phyloP scores from a whole-genome alignment of 495 filamentous ascomycete genomes.

The Lasiosphaeria ovina region DNA sequence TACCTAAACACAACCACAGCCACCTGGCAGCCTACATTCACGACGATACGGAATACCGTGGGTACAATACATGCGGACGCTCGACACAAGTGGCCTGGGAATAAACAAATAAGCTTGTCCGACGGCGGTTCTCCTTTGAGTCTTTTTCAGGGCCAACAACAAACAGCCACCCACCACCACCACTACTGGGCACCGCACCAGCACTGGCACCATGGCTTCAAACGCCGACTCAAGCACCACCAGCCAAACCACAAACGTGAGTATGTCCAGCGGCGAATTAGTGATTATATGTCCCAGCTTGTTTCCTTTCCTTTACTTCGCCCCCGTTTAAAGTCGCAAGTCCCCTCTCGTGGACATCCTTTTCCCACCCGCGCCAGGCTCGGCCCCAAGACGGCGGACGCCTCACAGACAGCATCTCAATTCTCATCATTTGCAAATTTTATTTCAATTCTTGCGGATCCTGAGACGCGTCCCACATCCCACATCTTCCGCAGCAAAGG shows the following conservation, averaged over 20 bases:
- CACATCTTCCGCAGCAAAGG: too few species aligned
- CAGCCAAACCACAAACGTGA: slow-evolving; percentile 27
- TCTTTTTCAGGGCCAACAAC: background rate
- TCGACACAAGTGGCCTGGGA: too few species aligned
- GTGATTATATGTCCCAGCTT: too few species aligned
- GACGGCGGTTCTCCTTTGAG: background rate
- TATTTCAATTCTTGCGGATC: background rate
- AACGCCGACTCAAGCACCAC: slow-evolving; percentile 27
- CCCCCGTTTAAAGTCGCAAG: too few species aligned
- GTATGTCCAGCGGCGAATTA: slow-evolving; percentile 20
- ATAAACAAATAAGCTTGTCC: background rate
- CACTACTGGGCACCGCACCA: background rate
- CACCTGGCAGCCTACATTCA: too few species aligned
- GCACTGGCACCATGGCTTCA: slow-evolving; percentile 25
- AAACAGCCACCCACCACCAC: background rate
- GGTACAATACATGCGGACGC: too few species aligned
- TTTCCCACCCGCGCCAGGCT: too few species aligned
- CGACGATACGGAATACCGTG: too few species aligned
- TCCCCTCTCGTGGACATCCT: too few species aligned
- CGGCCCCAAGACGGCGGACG: too few species aligned
- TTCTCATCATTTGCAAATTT: background rate
- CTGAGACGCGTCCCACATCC: background rate
- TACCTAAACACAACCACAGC: too few species aligned
- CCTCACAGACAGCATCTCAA: background rate
- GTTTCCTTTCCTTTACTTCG: too few species aligned